Base-by-base conservation (phyloP, 1,284 basidiomycete genomes). In the Ganoderma boninense region DNA sequence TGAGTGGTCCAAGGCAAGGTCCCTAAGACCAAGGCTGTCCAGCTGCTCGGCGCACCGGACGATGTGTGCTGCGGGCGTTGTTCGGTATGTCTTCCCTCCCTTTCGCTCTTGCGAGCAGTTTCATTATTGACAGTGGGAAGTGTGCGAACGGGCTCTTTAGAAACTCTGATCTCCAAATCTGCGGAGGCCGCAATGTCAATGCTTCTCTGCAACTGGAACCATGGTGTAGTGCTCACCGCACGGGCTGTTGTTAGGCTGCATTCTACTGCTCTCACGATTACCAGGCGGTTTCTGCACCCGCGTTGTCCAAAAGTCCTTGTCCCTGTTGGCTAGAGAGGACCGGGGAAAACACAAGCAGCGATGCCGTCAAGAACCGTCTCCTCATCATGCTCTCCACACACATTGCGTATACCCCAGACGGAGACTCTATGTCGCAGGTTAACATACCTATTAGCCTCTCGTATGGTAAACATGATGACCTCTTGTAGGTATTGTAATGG, bases 51-150 rank as follows among this genome's bases (percentile, higher is more conserved):
- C 29, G 73, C 73, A 20, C 73, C 73, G 38, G 65, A 74, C 54
- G 72, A 77, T 44, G 77, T 82, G 62, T 73, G 71, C 14, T 82
- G 81, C 67, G 74, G 78, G 49, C 77, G 81, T 67, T 72, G 75
- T 60, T 64, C 75, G 20, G 75, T 75, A 67, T 32, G 65, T 49
- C 2, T 13, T 14, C 5, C 52, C 29, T 32, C 0, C 18, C 35
- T 13, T 32, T 4, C 13, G 7, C 3, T 29, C 10, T 32, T 8
- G n/a, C 13, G 8, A 11, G 1, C 40, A 4, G 10, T 26, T 57
- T 38, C 20, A 14, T 4, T 14, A 14, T 4, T 14, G 32, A 60
- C 46, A 10, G 23, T 52, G 11, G 26, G 20, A 54, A 66, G 69
- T 71, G 68, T 64, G 60, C 43, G n/a, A 44, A 62, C 14, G 70